Conservation (phyloP, 345 rosid genomes). For the Mercurialis annua region DNA sequence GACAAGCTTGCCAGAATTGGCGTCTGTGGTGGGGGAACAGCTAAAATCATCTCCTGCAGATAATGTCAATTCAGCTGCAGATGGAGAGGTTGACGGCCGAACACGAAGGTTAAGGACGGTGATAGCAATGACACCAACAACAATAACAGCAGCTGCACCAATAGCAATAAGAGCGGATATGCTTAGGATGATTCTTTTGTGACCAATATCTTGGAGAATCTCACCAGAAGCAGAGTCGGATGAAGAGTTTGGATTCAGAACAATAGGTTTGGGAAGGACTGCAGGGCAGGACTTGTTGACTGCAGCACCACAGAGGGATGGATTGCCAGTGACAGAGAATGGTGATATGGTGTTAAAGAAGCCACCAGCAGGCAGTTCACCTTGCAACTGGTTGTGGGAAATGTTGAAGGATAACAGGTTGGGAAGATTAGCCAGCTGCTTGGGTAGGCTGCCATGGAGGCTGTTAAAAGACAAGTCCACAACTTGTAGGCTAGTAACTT, state of each 20-base stretch:
- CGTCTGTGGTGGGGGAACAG: slow-evolving; percentile 74
- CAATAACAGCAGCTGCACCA: slow-evolving; percentile 94
- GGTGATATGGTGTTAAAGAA: slow-evolving; percentile 80
- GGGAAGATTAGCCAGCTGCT: slow-evolving; percentile 75
- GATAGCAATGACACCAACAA: slow-evolving; percentile 86
- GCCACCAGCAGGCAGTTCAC: slow-evolving; percentile 82
- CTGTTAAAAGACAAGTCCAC: slow-evolving; percentile 71
- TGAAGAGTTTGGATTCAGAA: slow-evolving; percentile 76
- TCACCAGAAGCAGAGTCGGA: slow-evolving; percentile 39
- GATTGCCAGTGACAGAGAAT: slow-evolving; percentile 64
- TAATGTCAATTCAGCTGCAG: slow-evolving; percentile 64
- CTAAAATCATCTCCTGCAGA: slow-evolving; percentile 85
- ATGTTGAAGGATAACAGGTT: slow-evolving; percentile 69
- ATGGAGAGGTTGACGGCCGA: slow-evolving; percentile 53
- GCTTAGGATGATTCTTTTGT: slow-evolving; percentile 80
- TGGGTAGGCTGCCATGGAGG: slow-evolving; percentile 64
- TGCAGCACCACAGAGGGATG: slow-evolving; percentile 78
- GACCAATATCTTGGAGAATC: slow-evolving; percentile 37
- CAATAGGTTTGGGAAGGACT: slow-evolving; percentile 86
- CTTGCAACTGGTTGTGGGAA: slow-evolving; percentile 73
- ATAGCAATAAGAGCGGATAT: slow-evolving; percentile 93
- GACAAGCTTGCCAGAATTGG: slow-evolving; percentile 96
- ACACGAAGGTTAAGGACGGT: slow-evolving; percentile 85
- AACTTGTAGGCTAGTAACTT: slow-evolving; percentile 49
- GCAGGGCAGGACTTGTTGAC: slow-evolving; percentile 84